These are phyloP conservation scores for Crucihimalaya himalaica DNA, from an alignment of 345 rosid genomes.

Conservation along the genomic window DNA sequence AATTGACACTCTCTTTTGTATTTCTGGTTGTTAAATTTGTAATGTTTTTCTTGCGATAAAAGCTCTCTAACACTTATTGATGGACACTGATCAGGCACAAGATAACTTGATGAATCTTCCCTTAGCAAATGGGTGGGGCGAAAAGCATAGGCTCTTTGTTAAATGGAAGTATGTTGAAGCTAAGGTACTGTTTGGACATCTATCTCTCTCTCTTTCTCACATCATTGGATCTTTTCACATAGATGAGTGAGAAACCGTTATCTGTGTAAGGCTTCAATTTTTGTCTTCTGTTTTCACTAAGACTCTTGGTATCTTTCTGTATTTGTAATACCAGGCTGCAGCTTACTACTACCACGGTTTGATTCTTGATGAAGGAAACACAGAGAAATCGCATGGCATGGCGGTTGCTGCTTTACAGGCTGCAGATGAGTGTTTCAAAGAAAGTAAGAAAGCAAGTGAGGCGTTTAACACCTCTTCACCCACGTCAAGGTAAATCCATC, in stretches of 20 bases:
- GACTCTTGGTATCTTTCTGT: conserved; percentile 17
- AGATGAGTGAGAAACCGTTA: conserved; percentile 7
- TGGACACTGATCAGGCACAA: conserved; percentile 66
- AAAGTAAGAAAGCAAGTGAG: conserved; percentile 77
- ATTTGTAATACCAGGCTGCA: conserved; percentile 58
- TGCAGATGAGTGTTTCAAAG: conserved; percentile 85
- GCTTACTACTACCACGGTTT: conserved; percentile 98
- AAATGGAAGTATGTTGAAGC: conserved; percentile 88
- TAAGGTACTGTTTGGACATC: conserved; percentile 49
- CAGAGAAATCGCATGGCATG: conserved; percentile 95
- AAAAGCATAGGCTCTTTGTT: conserved; percentile 76
- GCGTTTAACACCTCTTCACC: conserved; percentile 74
- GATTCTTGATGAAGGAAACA: conserved; percentile 96
- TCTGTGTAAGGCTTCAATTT: neutral
- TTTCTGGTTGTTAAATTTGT: neutral
- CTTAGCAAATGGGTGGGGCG: conserved; percentile 90
- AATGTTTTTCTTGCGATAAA: neutral
- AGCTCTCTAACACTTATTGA: conserved; percentile 16
- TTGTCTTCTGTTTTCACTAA: conserved; percentile 3
- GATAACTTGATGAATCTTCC: conserved; percentile 85
- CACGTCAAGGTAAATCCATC: conserved; percentile 66
- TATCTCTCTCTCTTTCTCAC: conserved; percentile 5
- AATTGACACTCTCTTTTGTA: neutral
- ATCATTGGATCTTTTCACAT: neutral
- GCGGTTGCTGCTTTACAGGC: conserved; percentile 96